Evolutionary conservation across 306 rosid species (phyloP).

Genomic region (Mucuna pruriens): DNA sequence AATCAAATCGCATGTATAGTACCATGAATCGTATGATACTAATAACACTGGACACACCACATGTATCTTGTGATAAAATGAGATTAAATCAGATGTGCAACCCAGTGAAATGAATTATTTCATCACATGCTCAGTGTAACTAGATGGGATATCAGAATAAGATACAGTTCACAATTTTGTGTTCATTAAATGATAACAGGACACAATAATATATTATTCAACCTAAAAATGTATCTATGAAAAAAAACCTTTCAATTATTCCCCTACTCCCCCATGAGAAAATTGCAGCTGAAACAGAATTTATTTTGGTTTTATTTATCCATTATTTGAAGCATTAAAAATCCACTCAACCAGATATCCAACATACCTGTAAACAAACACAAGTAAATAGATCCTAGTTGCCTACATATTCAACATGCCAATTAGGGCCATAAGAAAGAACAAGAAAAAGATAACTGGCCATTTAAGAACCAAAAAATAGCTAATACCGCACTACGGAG

Average conservation of each 20-base stretch:
- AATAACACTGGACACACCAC: slow-evolving; percentile 4
- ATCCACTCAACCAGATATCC: slow-evolving; percentile 1
- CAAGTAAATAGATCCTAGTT: slow-evolving; percentile 14
- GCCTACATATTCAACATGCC: slow-evolving; percentile 13
- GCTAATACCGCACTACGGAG: slow-evolving; percentile 81
- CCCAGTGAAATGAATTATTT: slow-evolving; percentile 11
- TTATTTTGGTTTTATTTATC: not conserved
- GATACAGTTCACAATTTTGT: slow-evolving; percentile 16
- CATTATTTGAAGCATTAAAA: slow-evolving; percentile 13
- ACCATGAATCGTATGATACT: too few species aligned
- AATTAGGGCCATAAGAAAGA: slow-evolving; percentile 16
- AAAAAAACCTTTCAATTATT: not conserved
- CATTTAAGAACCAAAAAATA: slow-evolving; percentile 34
- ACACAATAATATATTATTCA: not conserved
- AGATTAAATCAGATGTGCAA: slow-evolving; percentile 20
- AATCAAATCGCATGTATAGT: too few species aligned
- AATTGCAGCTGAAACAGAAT: not conserved
- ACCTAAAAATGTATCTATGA: slow-evolving; percentile 14
- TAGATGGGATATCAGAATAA: not conserved
- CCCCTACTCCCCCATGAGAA: not conserved
- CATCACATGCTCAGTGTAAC: not conserved
- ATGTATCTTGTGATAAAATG: not conserved
- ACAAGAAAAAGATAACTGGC: not conserved
- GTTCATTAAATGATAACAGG: not conserved
- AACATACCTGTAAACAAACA: not conserved